Conservation (phyloP, 805 yeast species). For the Yamadazyma paraphyllophila region DNA sequence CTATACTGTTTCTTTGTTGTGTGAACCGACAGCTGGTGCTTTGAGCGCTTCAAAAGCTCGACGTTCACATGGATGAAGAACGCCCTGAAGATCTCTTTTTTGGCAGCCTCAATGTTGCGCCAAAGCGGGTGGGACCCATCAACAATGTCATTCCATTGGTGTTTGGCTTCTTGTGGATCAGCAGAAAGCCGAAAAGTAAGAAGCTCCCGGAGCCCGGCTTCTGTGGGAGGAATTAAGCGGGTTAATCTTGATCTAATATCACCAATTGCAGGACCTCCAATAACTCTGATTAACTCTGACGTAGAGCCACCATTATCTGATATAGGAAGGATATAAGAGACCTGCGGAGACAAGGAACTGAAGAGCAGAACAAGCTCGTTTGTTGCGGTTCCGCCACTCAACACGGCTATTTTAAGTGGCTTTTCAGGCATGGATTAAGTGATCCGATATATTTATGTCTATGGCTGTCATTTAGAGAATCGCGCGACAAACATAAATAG, state of each 20-base stretch:
- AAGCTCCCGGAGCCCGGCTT: constrained; percentile 30
- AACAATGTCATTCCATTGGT: constrained; percentile 74
- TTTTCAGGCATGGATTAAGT: background rate
- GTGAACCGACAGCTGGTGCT: constrained; percentile 33
- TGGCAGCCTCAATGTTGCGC: constrained; percentile 55
- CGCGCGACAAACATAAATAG: background rate
- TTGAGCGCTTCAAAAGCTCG: constrained; percentile 67
- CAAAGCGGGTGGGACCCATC: constrained; percentile 77
- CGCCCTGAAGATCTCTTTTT: constrained; percentile 70
- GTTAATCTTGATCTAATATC: constrained; percentile 83
- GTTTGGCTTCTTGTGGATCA: constrained; percentile 50
- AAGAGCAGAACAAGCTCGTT: constrained; percentile 58
- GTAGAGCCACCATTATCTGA: constrained; percentile 96
- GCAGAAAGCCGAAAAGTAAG: constrained; percentile 50
- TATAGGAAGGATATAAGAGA: constrained; percentile 75
- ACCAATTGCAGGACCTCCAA: constrained; percentile 96
- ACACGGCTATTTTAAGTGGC: constrained; percentile 27
- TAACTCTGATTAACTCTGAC: constrained; percentile 76
- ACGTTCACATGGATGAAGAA: constrained; percentile 77
- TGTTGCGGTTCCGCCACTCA: constrained; percentile 90
- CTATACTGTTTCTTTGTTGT: constrained; percentile 56
- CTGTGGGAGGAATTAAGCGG: constrained; percentile 60
- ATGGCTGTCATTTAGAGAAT: too few relatives aligned
- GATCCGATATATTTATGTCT: too few relatives aligned
- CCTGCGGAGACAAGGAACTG: constrained; percentile 15